phyloP scores from a whole-genome alignment of 1,284 basidiomycete genomes.

The Sutorius eximius region DNA sequence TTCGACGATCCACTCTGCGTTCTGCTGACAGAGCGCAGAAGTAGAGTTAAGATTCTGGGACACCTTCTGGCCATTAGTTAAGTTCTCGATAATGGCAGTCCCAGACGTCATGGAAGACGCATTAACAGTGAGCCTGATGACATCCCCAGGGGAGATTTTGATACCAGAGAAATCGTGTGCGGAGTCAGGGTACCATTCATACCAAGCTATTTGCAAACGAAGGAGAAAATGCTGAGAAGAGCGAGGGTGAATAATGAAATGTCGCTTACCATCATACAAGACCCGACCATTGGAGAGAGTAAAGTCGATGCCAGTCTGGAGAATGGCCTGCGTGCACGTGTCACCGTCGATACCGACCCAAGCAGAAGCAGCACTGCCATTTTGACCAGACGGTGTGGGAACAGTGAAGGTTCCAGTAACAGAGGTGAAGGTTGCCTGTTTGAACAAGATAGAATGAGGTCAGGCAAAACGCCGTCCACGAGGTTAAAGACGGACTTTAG shows the following conservation, averaged over 20 bases:
- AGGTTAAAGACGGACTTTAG: neutral
- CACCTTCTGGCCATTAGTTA: neutral
- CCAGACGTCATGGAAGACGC: constrained; percentile 2
- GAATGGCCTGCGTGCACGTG: neutral
- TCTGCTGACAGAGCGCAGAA: neutral
- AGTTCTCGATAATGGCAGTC: constrained; percentile 2
- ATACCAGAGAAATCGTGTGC: constrained; percentile 3
- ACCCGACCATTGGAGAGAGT: neutral
- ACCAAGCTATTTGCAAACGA: neutral
- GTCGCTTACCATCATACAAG: neutral
- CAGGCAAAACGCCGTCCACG: neutral
- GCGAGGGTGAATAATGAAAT: no score
- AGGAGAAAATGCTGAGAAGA: neutral
- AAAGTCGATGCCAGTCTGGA: constrained; percentile 8
- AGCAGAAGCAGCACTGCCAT: neutral
- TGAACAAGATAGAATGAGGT: neutral
- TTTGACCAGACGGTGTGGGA: neutral
- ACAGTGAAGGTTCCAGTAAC: constrained; percentile 8
- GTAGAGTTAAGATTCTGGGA: neutral
- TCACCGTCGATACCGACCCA: constrained; percentile 16
- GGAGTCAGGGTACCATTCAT: constrained; percentile 1
- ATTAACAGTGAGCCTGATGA: constrained; percentile 2
- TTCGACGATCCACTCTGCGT: constrained; percentile 14
- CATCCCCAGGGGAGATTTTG: constrained; percentile 3
- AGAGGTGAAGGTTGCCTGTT: constrained; percentile 4